A percentile compares a stretch with the other conserved stretches of the same genome.
Conservation (phyloP, 2,329 filamentous ascomycete genomes). For the Xylariaceae sp. region DNA sequence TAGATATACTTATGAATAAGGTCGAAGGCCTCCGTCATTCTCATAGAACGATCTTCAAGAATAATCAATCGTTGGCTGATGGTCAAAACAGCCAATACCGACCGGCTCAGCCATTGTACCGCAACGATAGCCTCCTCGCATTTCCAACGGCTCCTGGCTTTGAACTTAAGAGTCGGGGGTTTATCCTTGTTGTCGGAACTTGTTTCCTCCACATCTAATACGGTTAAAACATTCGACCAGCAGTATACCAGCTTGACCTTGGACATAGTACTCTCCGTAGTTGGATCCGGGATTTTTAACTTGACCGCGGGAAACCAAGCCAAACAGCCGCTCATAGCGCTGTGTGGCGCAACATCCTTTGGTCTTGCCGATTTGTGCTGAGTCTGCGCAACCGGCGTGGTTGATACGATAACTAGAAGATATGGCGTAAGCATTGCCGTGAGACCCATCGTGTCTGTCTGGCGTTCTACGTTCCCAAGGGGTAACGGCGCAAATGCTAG, state of each 20-base stretch:
- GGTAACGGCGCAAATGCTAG: constrained; percentile 86
- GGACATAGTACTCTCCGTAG: constrained; percentile 63
- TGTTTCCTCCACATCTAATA: constrained; percentile 79
- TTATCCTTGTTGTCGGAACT: constrained; percentile 66
- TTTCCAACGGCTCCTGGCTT: constrained; percentile 80
- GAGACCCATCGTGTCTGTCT: constrained; percentile 80
- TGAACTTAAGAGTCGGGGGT: constrained; percentile 72
- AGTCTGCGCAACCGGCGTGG: constrained; percentile 90
- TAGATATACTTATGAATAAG: constrained; percentile 88
- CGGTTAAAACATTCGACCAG: constrained; percentile 96
- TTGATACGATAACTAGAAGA: constrained; percentile 92
- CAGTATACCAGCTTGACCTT: constrained; percentile 91
- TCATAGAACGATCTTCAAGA: constrained; percentile 80
- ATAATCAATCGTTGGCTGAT: constrained; percentile 92
- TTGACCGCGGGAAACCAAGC: constrained; percentile 98
- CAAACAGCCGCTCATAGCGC: constrained; percentile 85
- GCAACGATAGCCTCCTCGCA: constrained; percentile 93
- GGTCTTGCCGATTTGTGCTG: constrained; percentile 90
- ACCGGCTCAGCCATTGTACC: constrained; percentile 93
- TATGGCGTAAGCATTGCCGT: constrained; percentile 96
- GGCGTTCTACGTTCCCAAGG: constrained; percentile 86
- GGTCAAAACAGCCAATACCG: constrained; percentile 84
- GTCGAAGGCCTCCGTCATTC: constrained; percentile 92
- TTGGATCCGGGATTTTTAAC: constrained; percentile 68
- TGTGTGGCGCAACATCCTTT: constrained; percentile 84